These are phyloP conservation scores for Volvox carteri DNA, from an alignment of 163 green algal species.

Conservation along the genomic window DNA sequence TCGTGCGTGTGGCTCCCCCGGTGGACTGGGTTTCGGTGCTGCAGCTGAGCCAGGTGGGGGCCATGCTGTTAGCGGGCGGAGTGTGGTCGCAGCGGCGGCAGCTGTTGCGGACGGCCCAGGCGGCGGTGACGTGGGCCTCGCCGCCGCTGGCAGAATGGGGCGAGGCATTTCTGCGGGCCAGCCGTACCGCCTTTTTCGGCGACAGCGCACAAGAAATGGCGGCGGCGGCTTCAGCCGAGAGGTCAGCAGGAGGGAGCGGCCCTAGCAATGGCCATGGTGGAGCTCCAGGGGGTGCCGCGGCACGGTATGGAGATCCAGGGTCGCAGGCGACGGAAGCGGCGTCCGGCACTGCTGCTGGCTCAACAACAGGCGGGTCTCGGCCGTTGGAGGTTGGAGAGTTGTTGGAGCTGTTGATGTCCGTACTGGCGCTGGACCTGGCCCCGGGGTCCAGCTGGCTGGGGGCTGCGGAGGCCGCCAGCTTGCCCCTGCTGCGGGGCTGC, in stretches of 20 bases:
- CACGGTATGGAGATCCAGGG: background rate
- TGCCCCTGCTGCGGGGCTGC: conserved; percentile 12
- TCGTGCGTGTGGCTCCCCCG: conserved; percentile 1
- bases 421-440: conserved; percentile 20
- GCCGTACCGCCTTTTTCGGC: background rate
- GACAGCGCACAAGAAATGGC: background rate
- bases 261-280: too few relatives aligned
- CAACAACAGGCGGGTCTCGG: too few relatives aligned
- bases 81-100: background rate
- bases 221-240: too few relatives aligned
- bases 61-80: background rate
- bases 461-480: conserved; percentile 20
- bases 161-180: conserved; percentile 19
- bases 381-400: conserved; percentile 10
- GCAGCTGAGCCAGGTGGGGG: background rate
- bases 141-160: conserved; percentile 22
- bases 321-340: background rate
- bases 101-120: conserved; percentile 8
- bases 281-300: background rate
- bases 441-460: conserved; percentile 12
- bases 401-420: conserved; percentile 10
- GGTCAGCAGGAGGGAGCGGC: too few relatives aligned
- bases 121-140: background rate
- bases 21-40: conserved; percentile 19
- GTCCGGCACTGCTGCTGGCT: too few relatives aligned